These are phyloP conservation scores for Ogataea naganishii DNA, from an alignment of 805 yeast species.

Conservation along the genomic window DNA sequence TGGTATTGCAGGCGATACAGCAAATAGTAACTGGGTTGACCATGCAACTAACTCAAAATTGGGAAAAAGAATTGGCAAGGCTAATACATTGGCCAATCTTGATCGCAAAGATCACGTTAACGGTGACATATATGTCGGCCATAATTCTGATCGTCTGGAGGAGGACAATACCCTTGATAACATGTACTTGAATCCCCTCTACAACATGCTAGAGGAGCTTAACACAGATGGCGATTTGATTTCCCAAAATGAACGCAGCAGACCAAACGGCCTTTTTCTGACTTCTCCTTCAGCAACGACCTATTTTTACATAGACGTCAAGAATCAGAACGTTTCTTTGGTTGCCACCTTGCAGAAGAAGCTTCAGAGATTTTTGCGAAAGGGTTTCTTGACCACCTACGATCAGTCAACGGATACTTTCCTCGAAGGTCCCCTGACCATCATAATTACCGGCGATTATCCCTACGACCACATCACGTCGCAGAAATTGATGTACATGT, in stretches of 20 bases:
- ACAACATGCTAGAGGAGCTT: slow-evolving; percentile 35
- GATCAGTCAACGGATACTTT: slow-evolving; percentile 25
- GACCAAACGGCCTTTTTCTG: slow-evolving; percentile 31
- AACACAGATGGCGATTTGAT: slow-evolving; percentile 19
- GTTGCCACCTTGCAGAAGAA: slow-evolving; percentile 34
- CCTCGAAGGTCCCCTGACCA: slow-evolving; percentile 45
- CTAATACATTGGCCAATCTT: no score
- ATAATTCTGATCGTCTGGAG: slow-evolving; percentile 37
- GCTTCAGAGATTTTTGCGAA: slow-evolving; percentile 37
- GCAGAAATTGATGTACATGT: slow-evolving; percentile 26
- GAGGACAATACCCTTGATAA: slow-evolving; percentile 33
- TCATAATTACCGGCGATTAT: slow-evolving; percentile 57
- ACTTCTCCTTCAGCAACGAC: slow-evolving; percentile 38
- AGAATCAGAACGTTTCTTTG: slow-evolving; percentile 32
- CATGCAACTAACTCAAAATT: no score
- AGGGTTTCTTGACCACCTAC: slow-evolving; percentile 41
- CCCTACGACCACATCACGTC: slow-evolving; percentile 33
- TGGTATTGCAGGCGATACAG: no score
- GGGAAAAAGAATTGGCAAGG: no score
- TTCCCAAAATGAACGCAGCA: slow-evolving; percentile 2
- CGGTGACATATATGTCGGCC: slow-evolving; percentile 52
- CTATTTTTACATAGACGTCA: slow-evolving; percentile 56
- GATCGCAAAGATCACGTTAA: no score
- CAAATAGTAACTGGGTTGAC: no score
- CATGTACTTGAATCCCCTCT: slow-evolving; percentile 48